Conservation (phyloP, 164 flowering plant species). For the Amborella trichopoda region DNA sequence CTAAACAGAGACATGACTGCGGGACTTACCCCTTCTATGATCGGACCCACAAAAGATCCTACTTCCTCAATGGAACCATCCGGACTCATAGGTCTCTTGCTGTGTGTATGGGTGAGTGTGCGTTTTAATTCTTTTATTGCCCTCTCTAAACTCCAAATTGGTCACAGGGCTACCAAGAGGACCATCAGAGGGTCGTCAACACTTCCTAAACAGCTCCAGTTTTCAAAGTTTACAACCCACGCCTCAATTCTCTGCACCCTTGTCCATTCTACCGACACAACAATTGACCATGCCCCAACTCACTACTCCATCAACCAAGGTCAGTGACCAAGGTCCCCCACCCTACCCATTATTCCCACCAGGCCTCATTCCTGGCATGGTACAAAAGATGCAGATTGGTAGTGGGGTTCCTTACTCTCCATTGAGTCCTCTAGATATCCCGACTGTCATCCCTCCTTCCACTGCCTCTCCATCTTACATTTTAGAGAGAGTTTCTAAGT, state of each 20-base stretch:
- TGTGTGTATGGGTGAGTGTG: too few relatives aligned
- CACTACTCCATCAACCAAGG: constrained; percentile 14
- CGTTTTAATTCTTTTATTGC: too few relatives aligned
- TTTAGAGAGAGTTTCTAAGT: constrained; percentile 80
- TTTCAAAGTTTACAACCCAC: too few relatives aligned
- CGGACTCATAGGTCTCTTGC: constrained; percentile 26
- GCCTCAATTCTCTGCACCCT: too few relatives aligned
- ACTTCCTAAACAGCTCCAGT: too few relatives aligned
- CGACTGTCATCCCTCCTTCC: constrained; percentile 90
- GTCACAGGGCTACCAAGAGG: too few relatives aligned
- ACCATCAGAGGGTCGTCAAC: too few relatives aligned
- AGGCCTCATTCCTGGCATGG: constrained; percentile 98
- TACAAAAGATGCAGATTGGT: constrained; percentile 93
- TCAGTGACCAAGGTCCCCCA: constrained; percentile 50
- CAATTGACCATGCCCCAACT: too few relatives aligned
- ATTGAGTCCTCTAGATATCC: constrained; percentile 95
- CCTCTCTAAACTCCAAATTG: too few relatives aligned
- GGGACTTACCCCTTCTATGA: constrained; percentile 44
- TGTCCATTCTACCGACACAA: too few relatives aligned
- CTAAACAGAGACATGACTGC: constrained; percentile 82
- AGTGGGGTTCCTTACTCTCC: constrained; percentile 99
- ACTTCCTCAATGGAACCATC: constrained; percentile 25
- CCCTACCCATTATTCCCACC: constrained; percentile 97
- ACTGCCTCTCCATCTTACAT: constrained; percentile 58
- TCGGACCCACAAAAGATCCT: constrained; percentile 39